phyloP scores from a whole-genome alignment of 306 rosid genomes.

The Pueraria montana region DNA sequence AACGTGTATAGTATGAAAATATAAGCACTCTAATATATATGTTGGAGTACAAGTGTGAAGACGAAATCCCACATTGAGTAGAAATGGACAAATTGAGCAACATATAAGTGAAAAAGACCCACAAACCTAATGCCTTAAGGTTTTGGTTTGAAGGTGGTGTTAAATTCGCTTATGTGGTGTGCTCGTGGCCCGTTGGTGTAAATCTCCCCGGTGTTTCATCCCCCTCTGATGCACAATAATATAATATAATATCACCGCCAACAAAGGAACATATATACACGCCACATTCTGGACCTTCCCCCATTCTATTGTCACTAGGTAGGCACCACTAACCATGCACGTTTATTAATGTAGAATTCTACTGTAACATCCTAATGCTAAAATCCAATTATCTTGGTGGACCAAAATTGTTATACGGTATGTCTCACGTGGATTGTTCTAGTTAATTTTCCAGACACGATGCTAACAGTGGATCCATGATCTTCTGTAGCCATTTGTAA shows the following conservation, averaged over 20 bases:
- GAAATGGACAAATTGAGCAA: too few species aligned
- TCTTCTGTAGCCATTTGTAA: neutral
- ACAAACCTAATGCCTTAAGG: too few species aligned
- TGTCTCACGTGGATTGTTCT: neutral
- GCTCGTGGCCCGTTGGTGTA: too few species aligned
- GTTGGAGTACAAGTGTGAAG: too few species aligned
- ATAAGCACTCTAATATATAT: neutral
- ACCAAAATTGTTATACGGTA: neutral
- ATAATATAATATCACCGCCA: neutral
- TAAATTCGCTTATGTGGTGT: too few species aligned
- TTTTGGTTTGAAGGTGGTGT: too few species aligned
- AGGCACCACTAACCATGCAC: neutral
- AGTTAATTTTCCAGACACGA: neutral
- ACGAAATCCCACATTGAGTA: too few species aligned
- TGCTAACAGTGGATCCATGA: constrained; percentile 1
- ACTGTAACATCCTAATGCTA: neutral
- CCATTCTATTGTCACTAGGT: neutral
- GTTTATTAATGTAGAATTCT: neutral
- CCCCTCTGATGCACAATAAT: too few species aligned
- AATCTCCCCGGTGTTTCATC: too few species aligned
- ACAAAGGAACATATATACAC: neutral
- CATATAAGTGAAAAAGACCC: too few species aligned
- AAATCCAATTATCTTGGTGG: neutral
- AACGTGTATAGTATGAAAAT: neutral
- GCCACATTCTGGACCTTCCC: neutral